Conservation (phyloP, 768 basidiomycete species). For the Gloeopeniophorella convolvens region DNA sequence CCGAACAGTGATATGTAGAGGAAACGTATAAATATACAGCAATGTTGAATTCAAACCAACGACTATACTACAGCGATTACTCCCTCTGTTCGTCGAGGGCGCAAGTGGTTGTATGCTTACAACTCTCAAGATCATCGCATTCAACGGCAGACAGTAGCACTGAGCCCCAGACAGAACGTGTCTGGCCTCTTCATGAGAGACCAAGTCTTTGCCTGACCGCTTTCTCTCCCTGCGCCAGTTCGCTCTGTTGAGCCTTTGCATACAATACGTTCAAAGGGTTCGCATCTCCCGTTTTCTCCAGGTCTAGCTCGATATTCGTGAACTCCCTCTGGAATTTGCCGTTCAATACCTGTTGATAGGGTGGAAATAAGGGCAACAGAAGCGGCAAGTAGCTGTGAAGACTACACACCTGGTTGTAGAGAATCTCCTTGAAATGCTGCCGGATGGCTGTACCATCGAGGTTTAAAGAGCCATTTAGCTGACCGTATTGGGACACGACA, state of each 20-base stretch:
- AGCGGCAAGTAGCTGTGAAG: not conserved
- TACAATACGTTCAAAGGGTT: conserved; percentile 55
- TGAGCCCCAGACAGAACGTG: not conserved
- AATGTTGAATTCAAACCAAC: no score
- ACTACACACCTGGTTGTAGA: conserved; percentile 45
- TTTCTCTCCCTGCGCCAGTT: conserved; percentile 54
- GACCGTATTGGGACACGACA: conserved; percentile 55
- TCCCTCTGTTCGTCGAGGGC: no score
- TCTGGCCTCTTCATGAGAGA: conserved; percentile 26
- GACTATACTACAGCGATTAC: no score
- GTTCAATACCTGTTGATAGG: conserved; percentile 41
- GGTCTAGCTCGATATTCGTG: conserved; percentile 46
- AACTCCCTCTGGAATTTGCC: conserved; percentile 54
- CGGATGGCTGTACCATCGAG: conserved; percentile 46
- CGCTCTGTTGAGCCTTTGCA: conserved; percentile 41
- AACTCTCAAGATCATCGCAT: no score
- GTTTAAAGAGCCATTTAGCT: conserved; percentile 49
- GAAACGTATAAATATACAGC: no score
- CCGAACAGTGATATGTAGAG: no score
- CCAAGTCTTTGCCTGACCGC: conserved; percentile 45
- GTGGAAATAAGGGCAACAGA: not conserved
- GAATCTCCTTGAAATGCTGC: conserved; percentile 50
- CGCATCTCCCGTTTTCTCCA: conserved; percentile 46
- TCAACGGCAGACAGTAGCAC: no score
- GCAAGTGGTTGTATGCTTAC: no score